Evolutionary conservation across 352 stramenopile species (phyloP).

Genomic region (Phytophthora pseudosyringae): DNA sequence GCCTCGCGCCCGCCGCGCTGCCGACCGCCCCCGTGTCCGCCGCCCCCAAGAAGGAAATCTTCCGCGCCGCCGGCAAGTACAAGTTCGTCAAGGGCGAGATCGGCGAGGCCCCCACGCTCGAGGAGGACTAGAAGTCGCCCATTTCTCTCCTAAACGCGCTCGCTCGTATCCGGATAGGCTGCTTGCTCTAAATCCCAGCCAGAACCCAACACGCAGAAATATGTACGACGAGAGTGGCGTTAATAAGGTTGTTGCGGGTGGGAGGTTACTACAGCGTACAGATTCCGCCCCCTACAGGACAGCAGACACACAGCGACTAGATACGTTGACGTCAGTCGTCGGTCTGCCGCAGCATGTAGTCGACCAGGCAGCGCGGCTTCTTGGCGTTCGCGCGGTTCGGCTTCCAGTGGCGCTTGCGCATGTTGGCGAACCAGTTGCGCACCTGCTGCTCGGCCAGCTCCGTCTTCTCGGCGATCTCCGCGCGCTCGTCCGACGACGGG

Average conservation of each 20-base stretch:
- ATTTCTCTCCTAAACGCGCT: background rate
- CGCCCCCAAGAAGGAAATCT: constrained; percentile 36
- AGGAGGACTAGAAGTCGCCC: constrained; percentile 52
- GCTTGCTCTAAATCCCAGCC: background rate
- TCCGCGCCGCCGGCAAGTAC: constrained; percentile 74
- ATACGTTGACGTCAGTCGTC: constrained; percentile 32
- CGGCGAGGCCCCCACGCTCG: constrained; percentile 72
- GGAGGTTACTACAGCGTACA: constrained; percentile 16
- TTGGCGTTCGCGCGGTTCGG: constrained; percentile 69
- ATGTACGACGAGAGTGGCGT: constrained; percentile 28
- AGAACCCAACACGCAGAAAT: constrained; percentile 15
- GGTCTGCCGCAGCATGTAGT: constrained; percentile 77
- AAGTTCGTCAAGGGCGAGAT: constrained; percentile 81
- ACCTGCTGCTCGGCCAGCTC: constrained; percentile 83
- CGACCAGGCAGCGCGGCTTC: constrained; percentile 80
- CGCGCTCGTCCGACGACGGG: constrained; percentile 66
- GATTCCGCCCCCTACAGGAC: background rate
- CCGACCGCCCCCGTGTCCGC: constrained; percentile 34
- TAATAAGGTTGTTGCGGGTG: constrained; percentile 1
- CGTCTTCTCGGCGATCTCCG: constrained; percentile 71
- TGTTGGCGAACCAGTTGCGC: constrained; percentile 91
- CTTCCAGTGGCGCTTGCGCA: constrained; percentile 91
- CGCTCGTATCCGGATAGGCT: background rate
- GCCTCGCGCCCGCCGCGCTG: constrained; percentile 44
- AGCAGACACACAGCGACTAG: background rate